phyloP scores from a whole-genome alignment of 345 rosid genomes.

The Xanthoceras sorbifolium region DNA sequence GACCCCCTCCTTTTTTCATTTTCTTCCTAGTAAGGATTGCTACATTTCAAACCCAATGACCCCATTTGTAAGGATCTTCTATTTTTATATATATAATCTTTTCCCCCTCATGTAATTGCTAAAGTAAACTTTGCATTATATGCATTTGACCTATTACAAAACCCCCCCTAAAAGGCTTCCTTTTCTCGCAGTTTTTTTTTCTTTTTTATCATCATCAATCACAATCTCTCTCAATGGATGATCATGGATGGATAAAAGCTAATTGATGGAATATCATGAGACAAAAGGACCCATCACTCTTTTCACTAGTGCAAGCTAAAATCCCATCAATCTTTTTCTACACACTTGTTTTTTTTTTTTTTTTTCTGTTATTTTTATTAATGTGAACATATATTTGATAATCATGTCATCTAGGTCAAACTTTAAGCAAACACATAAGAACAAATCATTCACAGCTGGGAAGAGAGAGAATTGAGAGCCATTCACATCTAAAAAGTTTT shows the following conservation, averaged over 20 bases:
- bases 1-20: slow-evolving; percentile 1
- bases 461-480: slow-evolving; percentile 35
- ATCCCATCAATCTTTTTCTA: slow-evolving; percentile 46
- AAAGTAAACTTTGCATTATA: slow-evolving; percentile 8
- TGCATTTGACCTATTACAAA: slow-evolving; percentile 26
- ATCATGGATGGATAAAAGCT: slow-evolving; percentile 31
- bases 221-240: slow-evolving; percentile 32
- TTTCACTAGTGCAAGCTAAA: slow-evolving; percentile 69
- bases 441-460: slow-evolving; percentile 45
- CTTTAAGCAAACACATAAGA: slow-evolving; percentile 62
- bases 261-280: slow-evolving; percentile 60
- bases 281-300: slow-evolving; percentile 50
- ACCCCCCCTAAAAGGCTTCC: slow-evolving; percentile 24
- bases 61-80: slow-evolving; percentile 25
- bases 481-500: slow-evolving; percentile 36
- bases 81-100: neutral
- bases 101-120: slow-evolving; percentile 20
- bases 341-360: neutral
- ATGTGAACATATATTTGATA: slow-evolving; percentile 11
- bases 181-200: slow-evolving; percentile 21
- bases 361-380: neutral
- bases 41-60: slow-evolving; percentile 22
- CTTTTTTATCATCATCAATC: neutral
- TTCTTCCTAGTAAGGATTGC: slow-evolving; percentile 23
- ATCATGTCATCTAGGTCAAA: slow-evolving; percentile 59